phyloP scores from a whole-genome alignment of 768 basidiomycete species.

The Suillus clintonianus region DNA sequence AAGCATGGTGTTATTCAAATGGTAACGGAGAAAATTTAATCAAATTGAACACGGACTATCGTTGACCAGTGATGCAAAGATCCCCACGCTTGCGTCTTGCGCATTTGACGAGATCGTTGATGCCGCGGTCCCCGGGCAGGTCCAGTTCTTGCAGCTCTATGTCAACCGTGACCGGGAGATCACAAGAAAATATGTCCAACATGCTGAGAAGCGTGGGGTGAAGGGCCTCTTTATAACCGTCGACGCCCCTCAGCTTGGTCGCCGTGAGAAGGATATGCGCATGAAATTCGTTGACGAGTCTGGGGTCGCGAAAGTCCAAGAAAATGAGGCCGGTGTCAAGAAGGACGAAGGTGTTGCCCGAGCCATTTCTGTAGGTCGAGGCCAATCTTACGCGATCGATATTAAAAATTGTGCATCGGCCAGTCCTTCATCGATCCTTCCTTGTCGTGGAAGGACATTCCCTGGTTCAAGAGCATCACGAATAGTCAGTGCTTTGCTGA shows the following conservation, averaged over 20 bases:
- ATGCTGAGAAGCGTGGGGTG: constrained; percentile 88
- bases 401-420: neutral
- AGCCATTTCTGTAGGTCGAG: constrained; percentile 78
- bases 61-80: constrained; percentile 47
- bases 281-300: constrained; percentile 77
- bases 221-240: constrained; percentile 97
- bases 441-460: constrained; percentile 70
- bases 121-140: constrained; percentile 74
- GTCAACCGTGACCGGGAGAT: constrained; percentile 89
- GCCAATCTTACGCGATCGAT: neutral
- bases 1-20: constrained; percentile 78
- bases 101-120: constrained; percentile 96
- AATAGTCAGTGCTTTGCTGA: constrained; percentile 40
- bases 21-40: constrained; percentile 36
- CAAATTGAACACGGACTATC: neutral
- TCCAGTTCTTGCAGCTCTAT: constrained; percentile 85
- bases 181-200: constrained; percentile 84
- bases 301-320: constrained; percentile 38
- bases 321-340: constrained; percentile 58
- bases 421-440: constrained; percentile 95
- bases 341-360: constrained; percentile 90
- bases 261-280: constrained; percentile 95
- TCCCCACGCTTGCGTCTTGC: constrained; percentile 93
- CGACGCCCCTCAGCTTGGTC: constrained; percentile 94
- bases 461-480: constrained; percentile 77